phyloP scores from a whole-genome alignment of 192 early-diverging fungal species.

The Cetraspora pellucida region DNA sequence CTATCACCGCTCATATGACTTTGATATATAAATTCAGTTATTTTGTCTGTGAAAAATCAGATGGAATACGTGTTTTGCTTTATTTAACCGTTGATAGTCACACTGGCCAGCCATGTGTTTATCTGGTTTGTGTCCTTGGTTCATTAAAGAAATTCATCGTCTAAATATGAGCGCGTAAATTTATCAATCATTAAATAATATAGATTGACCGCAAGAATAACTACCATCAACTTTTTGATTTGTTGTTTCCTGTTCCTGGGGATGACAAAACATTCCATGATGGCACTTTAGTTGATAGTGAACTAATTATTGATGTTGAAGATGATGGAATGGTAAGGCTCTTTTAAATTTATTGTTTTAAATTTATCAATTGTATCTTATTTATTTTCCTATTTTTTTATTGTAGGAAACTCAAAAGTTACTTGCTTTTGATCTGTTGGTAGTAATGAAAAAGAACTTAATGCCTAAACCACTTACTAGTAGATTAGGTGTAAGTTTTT shows the following conservation, averaged over 20 bases:
- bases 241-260: slow-evolving; percentile 64
- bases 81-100: slow-evolving; percentile 40
- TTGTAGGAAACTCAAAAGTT: slow-evolving; percentile 45
- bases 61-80: slow-evolving; percentile 71
- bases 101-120: slow-evolving; percentile 50
- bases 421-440: slow-evolving; percentile 77
- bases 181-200: background rate
- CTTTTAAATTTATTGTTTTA: background rate
- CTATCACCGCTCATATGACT: background rate
- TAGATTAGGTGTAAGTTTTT: slow-evolving; percentile 69
- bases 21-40: slow-evolving; percentile 47
- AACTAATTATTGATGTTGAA: slow-evolving; percentile 81
- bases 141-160: background rate
- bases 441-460: slow-evolving; percentile 55
- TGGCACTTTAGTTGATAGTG: slow-evolving; percentile 87
- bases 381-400: background rate
- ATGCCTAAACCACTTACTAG: slow-evolving; percentile 60
- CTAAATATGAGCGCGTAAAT: background rate
- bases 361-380: background rate
- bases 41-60: slow-evolving; percentile 84
- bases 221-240: slow-evolving; percentile 64
- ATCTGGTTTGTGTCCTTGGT: slow-evolving; percentile 47
- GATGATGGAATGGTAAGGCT: slow-evolving; percentile 51
- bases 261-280: slow-evolving; percentile 53
- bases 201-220: slow-evolving; percentile 89